Percentiles rank a stretch among this genome's conserved stretches.
phyloP scores from a whole-genome alignment of 805 yeast genomes.

The Vanderwaltozyma yarrowii region DNA sequence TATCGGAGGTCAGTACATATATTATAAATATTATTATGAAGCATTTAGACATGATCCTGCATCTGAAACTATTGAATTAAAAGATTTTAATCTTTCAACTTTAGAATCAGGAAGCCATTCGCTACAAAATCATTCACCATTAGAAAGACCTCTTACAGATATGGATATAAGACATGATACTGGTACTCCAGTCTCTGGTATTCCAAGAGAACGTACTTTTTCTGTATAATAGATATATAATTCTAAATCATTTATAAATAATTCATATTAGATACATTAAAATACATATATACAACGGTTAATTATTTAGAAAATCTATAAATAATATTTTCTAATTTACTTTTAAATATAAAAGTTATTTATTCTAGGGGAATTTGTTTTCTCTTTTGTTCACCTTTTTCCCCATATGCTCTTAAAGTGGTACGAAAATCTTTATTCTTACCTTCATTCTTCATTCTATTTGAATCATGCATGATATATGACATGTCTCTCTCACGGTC shows the following conservation, averaged over 20 bases:
- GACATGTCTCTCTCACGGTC: not conserved
- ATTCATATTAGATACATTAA: not conserved
- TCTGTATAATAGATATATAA: not conserved
- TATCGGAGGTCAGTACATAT: conserved; percentile 63
- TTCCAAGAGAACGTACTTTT: not conserved
- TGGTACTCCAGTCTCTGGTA: not conserved
- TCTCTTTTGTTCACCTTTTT: not conserved
- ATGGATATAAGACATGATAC: not conserved
- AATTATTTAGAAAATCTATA: not conserved
- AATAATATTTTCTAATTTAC: too few relatives aligned
- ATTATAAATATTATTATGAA: conserved; percentile 39
- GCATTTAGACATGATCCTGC: not conserved
- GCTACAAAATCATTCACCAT: not conserved
- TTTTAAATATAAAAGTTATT: too few relatives aligned
- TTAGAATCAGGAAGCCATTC: not conserved
- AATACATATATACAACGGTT: not conserved
- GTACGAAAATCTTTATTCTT: not conserved
- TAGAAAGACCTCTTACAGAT: not conserved
- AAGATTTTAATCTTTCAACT: conserved; percentile 4
- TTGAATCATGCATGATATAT: too few relatives aligned
- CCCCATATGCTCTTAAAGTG: conserved; percentile 1
- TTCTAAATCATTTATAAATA: too few relatives aligned
- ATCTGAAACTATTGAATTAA: conserved; percentile 9
- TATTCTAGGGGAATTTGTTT: too few relatives aligned
- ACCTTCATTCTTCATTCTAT: too few relatives aligned